Conservation (phyloP, 2,329 filamentous ascomycete species). For the Colletotrichum simmondsii region DNA sequence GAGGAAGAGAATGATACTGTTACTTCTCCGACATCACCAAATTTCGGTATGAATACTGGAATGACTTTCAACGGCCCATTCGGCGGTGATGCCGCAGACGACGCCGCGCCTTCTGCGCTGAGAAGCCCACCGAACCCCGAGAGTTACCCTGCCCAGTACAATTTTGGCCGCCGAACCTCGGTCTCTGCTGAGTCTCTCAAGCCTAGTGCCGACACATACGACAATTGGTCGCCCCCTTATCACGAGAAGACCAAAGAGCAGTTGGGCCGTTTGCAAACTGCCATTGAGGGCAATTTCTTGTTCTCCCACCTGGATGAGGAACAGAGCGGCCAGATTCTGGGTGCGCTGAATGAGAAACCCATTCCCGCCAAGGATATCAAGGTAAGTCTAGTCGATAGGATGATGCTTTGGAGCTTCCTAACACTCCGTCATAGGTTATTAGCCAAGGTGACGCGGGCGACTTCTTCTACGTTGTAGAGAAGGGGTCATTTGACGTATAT, state of each 20-base stretch:
- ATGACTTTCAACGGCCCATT: conserved; percentile 63
- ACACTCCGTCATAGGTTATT: conserved; percentile 76
- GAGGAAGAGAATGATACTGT: conserved; percentile 85
- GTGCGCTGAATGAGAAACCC: conserved; percentile 92
- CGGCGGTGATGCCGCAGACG: conserved; percentile 58
- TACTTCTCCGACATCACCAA: conserved; percentile 77
- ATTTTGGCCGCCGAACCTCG: conserved; percentile 91
- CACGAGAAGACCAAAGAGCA: conserved; percentile 88
- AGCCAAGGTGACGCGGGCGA: conserved; percentile 95
- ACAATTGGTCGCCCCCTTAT: conserved; percentile 89
- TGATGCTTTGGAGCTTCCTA: conserved; percentile 34
- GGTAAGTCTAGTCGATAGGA: conserved; percentile 50
- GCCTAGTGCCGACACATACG: conserved; percentile 82
- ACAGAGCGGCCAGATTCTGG: conserved; percentile 86
- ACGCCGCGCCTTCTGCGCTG: conserved; percentile 56
- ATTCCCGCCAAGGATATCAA: conserved; percentile 90
- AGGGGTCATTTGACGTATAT: conserved; percentile 89
- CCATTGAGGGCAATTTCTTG: conserved; percentile 91
- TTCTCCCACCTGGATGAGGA: conserved; percentile 97
- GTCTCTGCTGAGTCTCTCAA: conserved; percentile 97
- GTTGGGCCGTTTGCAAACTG: conserved; percentile 78
- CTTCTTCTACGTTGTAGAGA: conserved; percentile 97
- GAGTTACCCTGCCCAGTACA: conserved; percentile 91
- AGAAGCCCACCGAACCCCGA: conserved; percentile 67
- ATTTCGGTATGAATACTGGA: conserved; percentile 59